A percentile compares a stretch with the other conserved stretches of the same genome.
Evolutionary conservation across 306 rosid genomes (phyloP).

Genomic region (Vicia villosa): DNA sequence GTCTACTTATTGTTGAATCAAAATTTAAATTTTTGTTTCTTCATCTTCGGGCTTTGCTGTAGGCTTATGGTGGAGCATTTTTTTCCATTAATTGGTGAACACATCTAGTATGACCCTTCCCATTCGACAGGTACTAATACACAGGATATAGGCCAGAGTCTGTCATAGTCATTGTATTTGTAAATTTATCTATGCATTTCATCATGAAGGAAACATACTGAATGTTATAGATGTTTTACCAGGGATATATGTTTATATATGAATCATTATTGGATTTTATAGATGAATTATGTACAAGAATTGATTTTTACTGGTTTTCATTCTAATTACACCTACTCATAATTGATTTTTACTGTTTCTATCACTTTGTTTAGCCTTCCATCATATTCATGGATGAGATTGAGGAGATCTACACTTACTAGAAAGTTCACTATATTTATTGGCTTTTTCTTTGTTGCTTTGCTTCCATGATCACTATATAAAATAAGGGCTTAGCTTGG

Average conservation of each 20-base stretch:
- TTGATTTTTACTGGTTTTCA: no score
- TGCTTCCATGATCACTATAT: no score
- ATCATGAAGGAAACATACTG: background rate
- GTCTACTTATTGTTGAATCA: constrained; percentile 15
- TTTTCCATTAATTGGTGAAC: constrained; percentile 92
- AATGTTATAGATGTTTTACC: constrained; percentile 10
- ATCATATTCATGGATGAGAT: no score
- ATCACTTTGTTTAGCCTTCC: no score
- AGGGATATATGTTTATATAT: background rate
- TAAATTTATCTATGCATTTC: constrained; percentile 16
- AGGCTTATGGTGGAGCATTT: constrained; percentile 97
- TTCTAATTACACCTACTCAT: no score
- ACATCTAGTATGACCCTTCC: constrained; percentile 98
- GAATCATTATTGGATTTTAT: no score
- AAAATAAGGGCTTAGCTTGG: no score
- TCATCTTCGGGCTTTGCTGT: constrained; percentile 72
- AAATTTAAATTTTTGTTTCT: constrained; percentile 30
- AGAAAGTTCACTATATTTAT: no score
- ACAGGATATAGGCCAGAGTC: constrained; percentile 14
- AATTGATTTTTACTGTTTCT: no score
- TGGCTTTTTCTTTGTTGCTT: no score
- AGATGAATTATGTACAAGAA: no score
- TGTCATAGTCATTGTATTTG: constrained; percentile 15
- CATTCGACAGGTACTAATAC: constrained; percentile 76
- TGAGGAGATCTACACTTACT: no score